phyloP scores from a whole-genome alignment of 257 asterid genomes.

The Solanum chilense region DNA sequence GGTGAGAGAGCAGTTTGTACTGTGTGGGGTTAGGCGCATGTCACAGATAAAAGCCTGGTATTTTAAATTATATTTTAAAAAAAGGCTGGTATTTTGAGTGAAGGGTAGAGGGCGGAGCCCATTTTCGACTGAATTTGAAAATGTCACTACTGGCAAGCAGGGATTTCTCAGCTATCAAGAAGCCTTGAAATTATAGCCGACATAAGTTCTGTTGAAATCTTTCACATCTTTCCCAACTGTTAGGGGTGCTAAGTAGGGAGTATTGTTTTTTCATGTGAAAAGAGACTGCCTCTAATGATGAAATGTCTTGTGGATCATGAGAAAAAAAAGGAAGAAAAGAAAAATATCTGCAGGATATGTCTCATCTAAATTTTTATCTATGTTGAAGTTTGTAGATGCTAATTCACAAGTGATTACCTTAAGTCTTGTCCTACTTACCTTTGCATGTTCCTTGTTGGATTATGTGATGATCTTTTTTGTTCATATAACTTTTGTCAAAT shows the following conservation, averaged over 20 bases:
- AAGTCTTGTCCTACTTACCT: background rate
- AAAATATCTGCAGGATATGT: background rate
- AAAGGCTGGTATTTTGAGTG: background rate
- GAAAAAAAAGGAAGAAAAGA: background rate
- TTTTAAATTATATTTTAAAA: too few species aligned
- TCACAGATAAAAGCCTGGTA: background rate
- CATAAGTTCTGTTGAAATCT: background rate
- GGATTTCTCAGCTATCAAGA: background rate
- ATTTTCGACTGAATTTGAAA: background rate
- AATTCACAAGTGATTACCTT: background rate
- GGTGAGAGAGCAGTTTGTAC: background rate
- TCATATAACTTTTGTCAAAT: background rate
- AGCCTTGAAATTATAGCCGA: background rate
- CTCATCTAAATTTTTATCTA: background rate
- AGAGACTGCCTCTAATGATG: background rate
- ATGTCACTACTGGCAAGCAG: background rate
- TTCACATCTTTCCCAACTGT: background rate
- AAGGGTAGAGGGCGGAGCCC: background rate
- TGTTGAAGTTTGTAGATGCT: background rate
- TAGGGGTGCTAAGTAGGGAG: background rate
- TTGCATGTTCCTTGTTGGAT: background rate
- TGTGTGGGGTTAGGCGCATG: background rate
- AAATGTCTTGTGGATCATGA: background rate
- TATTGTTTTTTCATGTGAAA: background rate
- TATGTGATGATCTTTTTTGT: background rate